Conservation (phyloP, 176 grass and related monocot genomes). For the Carex kokanica region DNA sequence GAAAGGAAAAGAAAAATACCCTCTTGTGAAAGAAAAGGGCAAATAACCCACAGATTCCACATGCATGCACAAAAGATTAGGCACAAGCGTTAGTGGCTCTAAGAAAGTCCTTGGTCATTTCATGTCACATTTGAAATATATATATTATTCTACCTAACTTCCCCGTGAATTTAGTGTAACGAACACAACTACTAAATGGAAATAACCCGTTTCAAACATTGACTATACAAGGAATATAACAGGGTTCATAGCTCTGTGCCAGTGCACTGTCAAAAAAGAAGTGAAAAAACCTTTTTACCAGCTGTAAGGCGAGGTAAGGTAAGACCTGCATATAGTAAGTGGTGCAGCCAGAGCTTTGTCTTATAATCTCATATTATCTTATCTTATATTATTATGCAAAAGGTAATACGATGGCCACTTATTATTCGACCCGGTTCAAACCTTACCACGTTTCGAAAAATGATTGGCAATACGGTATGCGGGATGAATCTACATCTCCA, state of each 20-base stretch:
- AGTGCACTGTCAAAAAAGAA: conserved; percentile 27
- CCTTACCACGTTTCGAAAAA: not conserved
- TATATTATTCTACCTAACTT: not conserved
- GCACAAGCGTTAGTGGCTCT: conserved; percentile 12
- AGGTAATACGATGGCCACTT: not conserved
- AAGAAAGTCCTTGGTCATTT: conserved; percentile 32
- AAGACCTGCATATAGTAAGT: conserved; percentile 20
- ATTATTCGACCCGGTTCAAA: not conserved
- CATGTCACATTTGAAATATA: conserved; percentile 16
- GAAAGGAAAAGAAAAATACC: conserved; percentile 21
- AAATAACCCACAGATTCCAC: conserved; percentile 30
- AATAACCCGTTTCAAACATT: not conserved
- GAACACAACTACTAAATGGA: not conserved
- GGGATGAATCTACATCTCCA: not conserved
- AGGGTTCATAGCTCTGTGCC: not conserved
- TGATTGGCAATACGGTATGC: not conserved
- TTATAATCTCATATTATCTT: conserved; percentile 16
- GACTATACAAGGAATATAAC: not conserved
- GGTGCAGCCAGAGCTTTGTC: conserved; percentile 21
- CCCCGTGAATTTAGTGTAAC: not conserved
- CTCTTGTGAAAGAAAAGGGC: too few relatives aligned
- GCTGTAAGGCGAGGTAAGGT: conserved; percentile 19
- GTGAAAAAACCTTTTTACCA: conserved; percentile 29
- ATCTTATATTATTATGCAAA: not conserved
- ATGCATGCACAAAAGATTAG: conserved; percentile 39